Evolutionary conservation across 257 asterid species (phyloP).

Genomic region (Solanum lycopersicoides): DNA sequence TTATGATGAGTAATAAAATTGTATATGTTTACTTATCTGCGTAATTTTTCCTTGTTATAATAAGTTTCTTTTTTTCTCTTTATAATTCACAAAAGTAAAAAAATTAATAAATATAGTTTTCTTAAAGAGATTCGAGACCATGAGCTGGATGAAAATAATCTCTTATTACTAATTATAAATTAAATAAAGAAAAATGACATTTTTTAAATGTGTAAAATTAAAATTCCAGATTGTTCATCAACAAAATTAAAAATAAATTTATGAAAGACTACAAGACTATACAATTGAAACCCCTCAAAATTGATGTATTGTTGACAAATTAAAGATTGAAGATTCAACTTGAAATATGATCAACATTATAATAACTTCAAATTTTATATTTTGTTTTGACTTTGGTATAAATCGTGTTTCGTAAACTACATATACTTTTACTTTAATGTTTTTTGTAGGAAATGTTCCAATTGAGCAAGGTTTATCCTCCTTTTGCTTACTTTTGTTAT

Average conservation of each 20-base stretch:
- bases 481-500: too few species aligned
- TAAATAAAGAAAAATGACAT: too few species aligned
- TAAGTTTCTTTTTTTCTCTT: neutral
- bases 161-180: too few species aligned
- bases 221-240: neutral
- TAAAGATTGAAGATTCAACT: neutral
- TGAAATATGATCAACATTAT: neutral
- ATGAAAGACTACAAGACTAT: neutral
- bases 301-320: neutral
- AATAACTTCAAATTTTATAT: too few species aligned
- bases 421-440: neutral
- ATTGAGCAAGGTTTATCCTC: too few species aligned
- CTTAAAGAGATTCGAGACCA: neutral
- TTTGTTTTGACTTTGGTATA: neutral
- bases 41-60: neutral
- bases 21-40: too few species aligned
- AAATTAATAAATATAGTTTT: neutral
- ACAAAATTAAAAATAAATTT: too few species aligned
- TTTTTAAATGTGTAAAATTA: neutral
- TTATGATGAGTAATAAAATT: too few species aligned
- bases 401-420: neutral
- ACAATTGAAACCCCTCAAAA: neutral
- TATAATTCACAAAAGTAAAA: neutral
- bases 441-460: too few species aligned
- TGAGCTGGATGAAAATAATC: neutral